These are phyloP conservation scores for Nissolia schottii DNA, from an alignment of 306 rosid species.

Conservation along the genomic window DNA sequence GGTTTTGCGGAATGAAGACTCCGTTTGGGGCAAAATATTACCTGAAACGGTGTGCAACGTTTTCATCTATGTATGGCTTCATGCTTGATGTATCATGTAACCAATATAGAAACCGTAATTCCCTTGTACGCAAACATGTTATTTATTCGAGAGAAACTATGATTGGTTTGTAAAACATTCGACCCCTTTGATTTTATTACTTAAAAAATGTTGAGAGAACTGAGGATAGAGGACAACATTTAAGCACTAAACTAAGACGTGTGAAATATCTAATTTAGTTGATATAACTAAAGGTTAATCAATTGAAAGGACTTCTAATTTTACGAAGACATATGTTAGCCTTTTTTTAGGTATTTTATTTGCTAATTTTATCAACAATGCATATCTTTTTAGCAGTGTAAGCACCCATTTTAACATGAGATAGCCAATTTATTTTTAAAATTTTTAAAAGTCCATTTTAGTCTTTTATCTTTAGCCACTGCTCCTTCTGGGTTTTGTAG, in stretches of 20 bases:
- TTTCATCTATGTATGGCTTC: background rate
- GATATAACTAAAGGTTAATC: background rate
- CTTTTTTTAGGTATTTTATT: background rate
- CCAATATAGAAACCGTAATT: background rate
- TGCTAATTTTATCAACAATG: background rate
- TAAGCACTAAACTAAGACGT: background rate
- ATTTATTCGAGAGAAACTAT: background rate
- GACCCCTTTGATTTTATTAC: background rate
- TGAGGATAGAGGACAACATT: background rate
- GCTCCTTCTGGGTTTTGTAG: conserved; percentile 22
- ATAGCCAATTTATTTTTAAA: too few species aligned
- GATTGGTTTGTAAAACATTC: background rate
- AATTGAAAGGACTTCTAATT: background rate
- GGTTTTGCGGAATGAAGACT: background rate
- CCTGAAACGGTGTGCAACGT: background rate
- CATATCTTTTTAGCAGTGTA: too few species aligned
- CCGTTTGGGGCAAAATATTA: background rate
- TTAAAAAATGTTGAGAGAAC: background rate
- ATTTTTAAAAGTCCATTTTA: too few species aligned
- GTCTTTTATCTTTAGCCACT: conserved; percentile 29
- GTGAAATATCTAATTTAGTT: background rate
- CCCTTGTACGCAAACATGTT: background rate
- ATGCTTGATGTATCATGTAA: background rate
- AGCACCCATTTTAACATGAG: too few species aligned
- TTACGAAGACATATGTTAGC: background rate